Conservation (phyloP, 106 monocot genomes). For the Dioscorea zingiberensis region DNA sequence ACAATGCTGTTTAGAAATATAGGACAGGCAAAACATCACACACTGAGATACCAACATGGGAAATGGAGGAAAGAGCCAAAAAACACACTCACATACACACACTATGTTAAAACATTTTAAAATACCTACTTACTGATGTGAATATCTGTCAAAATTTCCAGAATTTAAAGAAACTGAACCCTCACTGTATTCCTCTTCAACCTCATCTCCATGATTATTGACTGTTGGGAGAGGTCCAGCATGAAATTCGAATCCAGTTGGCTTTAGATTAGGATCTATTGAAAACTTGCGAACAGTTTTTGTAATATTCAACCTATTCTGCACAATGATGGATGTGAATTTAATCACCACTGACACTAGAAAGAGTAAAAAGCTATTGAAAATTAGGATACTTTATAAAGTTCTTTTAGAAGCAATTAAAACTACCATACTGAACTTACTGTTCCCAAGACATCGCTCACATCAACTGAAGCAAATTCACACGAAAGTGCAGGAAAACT, state of each 20-base stretch:
- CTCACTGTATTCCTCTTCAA: conserved; percentile 66
- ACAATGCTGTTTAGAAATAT: too few species aligned
- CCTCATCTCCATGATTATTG: conserved; percentile 85
- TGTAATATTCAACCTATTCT: conserved; percentile 97
- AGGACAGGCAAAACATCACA: too few species aligned
- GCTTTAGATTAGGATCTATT: conserved; percentile 76
- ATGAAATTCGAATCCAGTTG: conserved; percentile 86
- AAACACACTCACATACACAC: too few species aligned
- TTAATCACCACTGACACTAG: neutral
- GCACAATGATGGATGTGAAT: conserved; percentile 34
- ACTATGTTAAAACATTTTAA: too few species aligned
- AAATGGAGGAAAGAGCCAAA: too few species aligned
- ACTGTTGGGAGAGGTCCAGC: conserved; percentile 76
- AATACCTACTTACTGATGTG: conserved; percentile 65
- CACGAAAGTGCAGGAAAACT: conserved; percentile 99
- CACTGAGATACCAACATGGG: too few species aligned
- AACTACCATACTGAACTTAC: conserved; percentile 37
- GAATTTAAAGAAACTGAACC: conserved; percentile 54
- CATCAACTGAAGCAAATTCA: conserved; percentile 99
- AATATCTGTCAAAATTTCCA: conserved; percentile 68
- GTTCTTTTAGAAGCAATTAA: too few species aligned
- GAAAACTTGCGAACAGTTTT: conserved; percentile 97
- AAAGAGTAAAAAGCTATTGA: neutral
- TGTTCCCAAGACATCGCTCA: conserved; percentile 94
- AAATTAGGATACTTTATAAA: neutral